Conservation (phyloP, 106 monocot species). For the Dioscorea zingiberensis region DNA sequence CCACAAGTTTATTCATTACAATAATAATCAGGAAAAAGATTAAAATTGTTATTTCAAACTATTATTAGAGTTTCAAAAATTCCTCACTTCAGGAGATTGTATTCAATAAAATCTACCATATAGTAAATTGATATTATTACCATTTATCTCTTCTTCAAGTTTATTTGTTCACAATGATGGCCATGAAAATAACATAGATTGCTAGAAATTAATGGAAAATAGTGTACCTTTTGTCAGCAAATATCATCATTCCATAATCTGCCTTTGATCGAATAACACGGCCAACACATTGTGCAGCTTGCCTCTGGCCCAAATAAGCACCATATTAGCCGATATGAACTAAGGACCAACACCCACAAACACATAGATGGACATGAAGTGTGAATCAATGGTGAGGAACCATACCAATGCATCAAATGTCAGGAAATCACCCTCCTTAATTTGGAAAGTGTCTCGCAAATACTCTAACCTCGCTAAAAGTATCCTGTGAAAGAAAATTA, state of each 20-base stretch:
- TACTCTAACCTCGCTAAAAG: constrained; percentile 89
- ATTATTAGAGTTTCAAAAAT: too few species aligned
- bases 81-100: too few species aligned
- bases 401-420: constrained; percentile 99
- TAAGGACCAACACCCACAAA: too few species aligned
- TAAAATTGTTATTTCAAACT: too few species aligned
- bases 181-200: not conserved
- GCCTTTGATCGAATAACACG: constrained; percentile 98
- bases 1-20: too few species aligned
- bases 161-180: too few species aligned
- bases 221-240: constrained; percentile 95
- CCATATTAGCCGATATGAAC: too few species aligned
- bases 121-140: too few species aligned
- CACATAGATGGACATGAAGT: too few species aligned
- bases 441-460: constrained; percentile 90
- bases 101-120: too few species aligned
- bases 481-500: constrained; percentile 53
- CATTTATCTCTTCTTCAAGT: too few species aligned
- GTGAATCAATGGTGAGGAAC: not conserved
- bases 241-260: constrained; percentile 99
- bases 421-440: constrained; percentile 99
- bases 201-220: constrained; percentile 4
- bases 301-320: constrained; percentile 48
- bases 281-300: constrained; percentile 99
- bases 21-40: too few species aligned